Percentiles rank a stretch among this genome's conserved stretches.
Conservation (phyloP, 805 yeast species). For the Tetrapisispora namnaoensis region DNA sequence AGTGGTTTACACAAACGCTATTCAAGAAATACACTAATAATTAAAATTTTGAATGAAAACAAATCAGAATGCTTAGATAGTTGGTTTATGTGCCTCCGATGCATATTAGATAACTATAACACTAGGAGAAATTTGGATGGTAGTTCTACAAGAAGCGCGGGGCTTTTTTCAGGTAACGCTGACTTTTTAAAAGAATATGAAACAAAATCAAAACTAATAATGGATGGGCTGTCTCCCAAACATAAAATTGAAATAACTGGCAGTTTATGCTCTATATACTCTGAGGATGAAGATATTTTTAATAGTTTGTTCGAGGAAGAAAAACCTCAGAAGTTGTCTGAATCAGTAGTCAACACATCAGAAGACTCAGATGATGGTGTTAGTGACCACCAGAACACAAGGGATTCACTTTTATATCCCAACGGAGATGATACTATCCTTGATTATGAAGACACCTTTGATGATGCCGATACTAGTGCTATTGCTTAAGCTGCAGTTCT, state of each 20-base stretch:
- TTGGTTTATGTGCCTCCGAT: constrained; percentile 22
- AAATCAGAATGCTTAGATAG: constrained; percentile 16
- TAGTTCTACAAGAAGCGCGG: neutral
- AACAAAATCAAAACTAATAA: constrained; percentile 12
- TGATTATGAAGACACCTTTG: constrained; percentile 1
- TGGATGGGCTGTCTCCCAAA: constrained; percentile 13
- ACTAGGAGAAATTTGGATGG: constrained; percentile 4
- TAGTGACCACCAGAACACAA: neutral
- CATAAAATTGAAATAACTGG: constrained; percentile 15
- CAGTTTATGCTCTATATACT: constrained; percentile 16
- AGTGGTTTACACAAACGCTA: neutral
- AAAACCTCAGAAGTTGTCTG: constrained; percentile 1
- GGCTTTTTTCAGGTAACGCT: neutral
- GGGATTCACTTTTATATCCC: neutral
- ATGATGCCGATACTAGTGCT: neutral
- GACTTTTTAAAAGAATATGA: constrained; percentile 10
- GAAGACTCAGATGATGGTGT: constrained; percentile 1
- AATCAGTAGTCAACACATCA: neutral
- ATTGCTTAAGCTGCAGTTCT: neutral
- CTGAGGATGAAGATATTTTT: constrained; percentile 11
- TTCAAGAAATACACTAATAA: constrained; percentile 10
- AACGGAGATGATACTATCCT: constrained; percentile 1
- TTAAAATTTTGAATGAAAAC: constrained; percentile 7
- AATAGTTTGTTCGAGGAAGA: constrained; percentile 10
- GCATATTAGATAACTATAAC: constrained; percentile 15